Conservation (phyloP, 1,139 yeast species). For the Zygotorulaspora mrakii region DNA sequence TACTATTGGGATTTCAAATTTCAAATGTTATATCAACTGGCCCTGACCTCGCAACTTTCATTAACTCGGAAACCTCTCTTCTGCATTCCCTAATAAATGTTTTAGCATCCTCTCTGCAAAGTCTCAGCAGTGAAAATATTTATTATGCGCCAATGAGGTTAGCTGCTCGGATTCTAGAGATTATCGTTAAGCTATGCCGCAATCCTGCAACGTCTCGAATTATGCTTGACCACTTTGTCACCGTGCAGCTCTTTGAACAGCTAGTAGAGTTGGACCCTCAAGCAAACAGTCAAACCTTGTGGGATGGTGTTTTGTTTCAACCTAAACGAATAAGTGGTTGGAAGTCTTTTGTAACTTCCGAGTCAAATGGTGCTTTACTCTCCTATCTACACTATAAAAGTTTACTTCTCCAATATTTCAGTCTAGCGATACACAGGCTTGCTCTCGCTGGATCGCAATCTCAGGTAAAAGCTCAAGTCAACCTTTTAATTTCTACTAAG, state of each 20-base stretch:
- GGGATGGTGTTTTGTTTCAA: slow-evolving; percentile 50
- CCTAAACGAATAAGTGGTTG: slow-evolving; percentile 38
- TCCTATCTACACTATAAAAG: slow-evolving; percentile 63
- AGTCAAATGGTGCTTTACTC: slow-evolving; percentile 52
- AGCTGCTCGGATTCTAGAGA: slow-evolving; percentile 55
- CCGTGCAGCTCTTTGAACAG: slow-evolving; percentile 48
- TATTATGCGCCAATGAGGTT: slow-evolving; percentile 55
- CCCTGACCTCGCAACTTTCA: slow-evolving; percentile 44
- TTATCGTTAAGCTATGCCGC: slow-evolving; percentile 56
- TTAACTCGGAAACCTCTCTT: slow-evolving; percentile 51
- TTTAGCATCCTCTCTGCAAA: slow-evolving; percentile 47
- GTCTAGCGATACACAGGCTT: slow-evolving; percentile 69
- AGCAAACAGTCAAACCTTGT: slow-evolving; percentile 44
- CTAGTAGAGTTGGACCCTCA: slow-evolving; percentile 55
- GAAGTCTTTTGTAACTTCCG: slow-evolving; percentile 37
- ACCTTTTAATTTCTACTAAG: slow-evolving; percentile 46
- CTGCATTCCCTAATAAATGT: slow-evolving; percentile 52
- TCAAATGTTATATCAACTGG: slow-evolving; percentile 45
- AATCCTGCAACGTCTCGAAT: slow-evolving; percentile 51
- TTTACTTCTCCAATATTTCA: slow-evolving; percentile 58
- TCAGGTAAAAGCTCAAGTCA: slow-evolving; percentile 52
- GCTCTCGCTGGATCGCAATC: slow-evolving; percentile 50
- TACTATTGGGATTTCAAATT: slow-evolving; percentile 66
- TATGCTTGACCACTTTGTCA: slow-evolving; percentile 53
- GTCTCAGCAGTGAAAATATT: slow-evolving; percentile 43